Conservation (phyloP, 768 basidiomycete species). For the Phylloporus sp. region DNA sequence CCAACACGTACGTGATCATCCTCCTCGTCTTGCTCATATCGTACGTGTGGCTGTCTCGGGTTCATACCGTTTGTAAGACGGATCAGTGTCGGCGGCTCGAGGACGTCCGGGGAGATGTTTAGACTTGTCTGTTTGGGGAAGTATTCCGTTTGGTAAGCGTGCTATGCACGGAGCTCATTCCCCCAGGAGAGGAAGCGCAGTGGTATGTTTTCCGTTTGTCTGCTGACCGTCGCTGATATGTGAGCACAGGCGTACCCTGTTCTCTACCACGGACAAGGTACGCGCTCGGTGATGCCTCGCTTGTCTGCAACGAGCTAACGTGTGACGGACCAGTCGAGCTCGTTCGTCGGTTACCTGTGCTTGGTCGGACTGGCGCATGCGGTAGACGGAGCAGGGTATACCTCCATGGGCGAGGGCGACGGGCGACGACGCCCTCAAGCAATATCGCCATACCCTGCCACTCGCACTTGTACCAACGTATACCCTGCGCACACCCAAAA, state of each 20-base stretch:
- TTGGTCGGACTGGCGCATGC: too few relatives aligned
- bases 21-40: conserved; percentile 62
- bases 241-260: conserved; percentile 56
- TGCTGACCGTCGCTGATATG: not conserved
- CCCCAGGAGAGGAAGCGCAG: conserved; percentile 81
- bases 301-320: not conserved
- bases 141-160: too few relatives aligned
- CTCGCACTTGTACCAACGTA: too few relatives aligned
- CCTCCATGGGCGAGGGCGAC: too few relatives aligned
- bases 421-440: too few relatives aligned
- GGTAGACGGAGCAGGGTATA: too few relatives aligned
- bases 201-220: conserved; percentile 48
- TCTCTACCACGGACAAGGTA: conserved; percentile 88
- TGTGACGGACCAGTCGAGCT: conserved; percentile 57
- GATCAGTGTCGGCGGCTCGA: conserved; percentile 62
- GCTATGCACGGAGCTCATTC: conserved; percentile 85
- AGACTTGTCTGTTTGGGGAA: conserved; percentile 74
- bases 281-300: not conserved
- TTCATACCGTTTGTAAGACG: conserved; percentile 55
- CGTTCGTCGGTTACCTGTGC: conserved; percentile 90
- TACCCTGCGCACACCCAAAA: too few relatives aligned
- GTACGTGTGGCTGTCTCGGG: conserved; percentile 76
- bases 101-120: conserved; percentile 82
- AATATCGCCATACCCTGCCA: too few relatives aligned
- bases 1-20: conserved; percentile 64